Evolutionary conservation across 495 filamentous ascomycete genomes (phyloP).

Genomic region (Achaetomiella virescens): DNA sequence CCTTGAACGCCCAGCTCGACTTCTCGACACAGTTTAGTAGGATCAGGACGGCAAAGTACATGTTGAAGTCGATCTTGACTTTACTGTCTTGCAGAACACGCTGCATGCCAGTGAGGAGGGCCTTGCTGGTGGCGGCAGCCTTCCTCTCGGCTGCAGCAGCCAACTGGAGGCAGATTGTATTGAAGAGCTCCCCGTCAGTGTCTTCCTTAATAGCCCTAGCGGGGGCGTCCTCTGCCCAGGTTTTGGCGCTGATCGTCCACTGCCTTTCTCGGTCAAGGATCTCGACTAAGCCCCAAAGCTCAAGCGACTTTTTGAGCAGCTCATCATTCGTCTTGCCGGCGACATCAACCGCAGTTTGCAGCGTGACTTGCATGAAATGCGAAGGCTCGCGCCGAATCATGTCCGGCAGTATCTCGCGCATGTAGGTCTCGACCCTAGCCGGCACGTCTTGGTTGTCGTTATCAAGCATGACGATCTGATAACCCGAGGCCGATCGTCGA

Average conservation of each 20-base stretch:
- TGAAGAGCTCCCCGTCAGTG: conserved; percentile 39
- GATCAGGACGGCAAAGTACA: conserved; percentile 67
- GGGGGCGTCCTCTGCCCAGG: conserved; percentile 24
- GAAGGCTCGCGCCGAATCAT: conserved; percentile 63
- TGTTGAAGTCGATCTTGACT: conserved; percentile 61
- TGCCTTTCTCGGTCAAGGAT: conserved; percentile 62
- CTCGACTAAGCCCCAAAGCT: conserved; percentile 72
- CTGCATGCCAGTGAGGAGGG: conserved; percentile 69
- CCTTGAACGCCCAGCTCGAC: conserved; percentile 74
- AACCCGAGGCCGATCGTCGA: conserved; percentile 25
- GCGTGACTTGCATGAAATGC: conserved; percentile 59
- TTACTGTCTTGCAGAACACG: conserved; percentile 68
- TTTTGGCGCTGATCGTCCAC: conserved; percentile 53
- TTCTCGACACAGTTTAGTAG: conserved; percentile 76
- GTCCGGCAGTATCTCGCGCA: conserved; percentile 54
- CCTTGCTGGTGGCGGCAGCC: conserved; percentile 57
- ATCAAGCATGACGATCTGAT: conserved; percentile 54
- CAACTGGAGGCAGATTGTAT: conserved; percentile 60
- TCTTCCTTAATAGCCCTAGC: conserved; percentile 35
- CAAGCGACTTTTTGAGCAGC: conserved; percentile 59
- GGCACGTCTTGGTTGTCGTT: conserved; percentile 62
- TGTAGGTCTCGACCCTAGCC: conserved; percentile 62
- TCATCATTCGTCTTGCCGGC: conserved; percentile 52
- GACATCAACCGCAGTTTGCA: conserved; percentile 53
- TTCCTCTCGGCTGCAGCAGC: conserved; percentile 68